Conservation (phyloP, 148 eudicot species). For the Fagopyrum esculentum region DNA sequence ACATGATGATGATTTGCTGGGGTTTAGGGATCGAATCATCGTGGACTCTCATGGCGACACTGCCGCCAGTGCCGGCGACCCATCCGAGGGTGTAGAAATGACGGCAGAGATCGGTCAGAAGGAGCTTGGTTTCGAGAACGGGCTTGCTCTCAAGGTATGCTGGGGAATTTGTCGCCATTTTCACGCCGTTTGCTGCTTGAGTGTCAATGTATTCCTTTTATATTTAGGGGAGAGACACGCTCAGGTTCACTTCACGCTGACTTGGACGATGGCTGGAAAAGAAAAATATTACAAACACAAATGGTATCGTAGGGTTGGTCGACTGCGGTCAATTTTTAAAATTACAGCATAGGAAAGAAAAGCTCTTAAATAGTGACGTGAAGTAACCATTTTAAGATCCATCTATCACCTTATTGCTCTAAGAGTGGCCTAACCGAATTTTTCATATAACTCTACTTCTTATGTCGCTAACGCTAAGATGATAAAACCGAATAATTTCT, state of each 20-base stretch:
- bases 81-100: constrained; percentile 86
- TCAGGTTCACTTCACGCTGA: background rate
- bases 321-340: too few species aligned
- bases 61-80: constrained; percentile 99
- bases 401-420: too few species aligned
- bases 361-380: too few species aligned
- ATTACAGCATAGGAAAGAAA: too few species aligned
- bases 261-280: background rate
- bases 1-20: constrained; percentile 83
- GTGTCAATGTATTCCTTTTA: background rate
- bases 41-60: constrained; percentile 88
- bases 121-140: constrained; percentile 56
- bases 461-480: too few species aligned
- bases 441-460: too few species aligned
- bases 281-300: too few species aligned
- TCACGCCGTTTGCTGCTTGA: constrained; percentile 29
- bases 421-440: too few species aligned
- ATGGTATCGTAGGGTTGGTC: too few species aligned
- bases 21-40: constrained; percentile 73
- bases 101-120: constrained; percentile 83
- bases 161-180: constrained; percentile 35
- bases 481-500: too few species aligned
- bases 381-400: too few species aligned
- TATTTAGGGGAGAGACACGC: background rate
- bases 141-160: constrained; percentile 58